Evolutionary conservation across 805 yeast genomes (phyloP), one percentile per base, ranked within the genome.

Genomic region (Starmerella apis): DNA sequence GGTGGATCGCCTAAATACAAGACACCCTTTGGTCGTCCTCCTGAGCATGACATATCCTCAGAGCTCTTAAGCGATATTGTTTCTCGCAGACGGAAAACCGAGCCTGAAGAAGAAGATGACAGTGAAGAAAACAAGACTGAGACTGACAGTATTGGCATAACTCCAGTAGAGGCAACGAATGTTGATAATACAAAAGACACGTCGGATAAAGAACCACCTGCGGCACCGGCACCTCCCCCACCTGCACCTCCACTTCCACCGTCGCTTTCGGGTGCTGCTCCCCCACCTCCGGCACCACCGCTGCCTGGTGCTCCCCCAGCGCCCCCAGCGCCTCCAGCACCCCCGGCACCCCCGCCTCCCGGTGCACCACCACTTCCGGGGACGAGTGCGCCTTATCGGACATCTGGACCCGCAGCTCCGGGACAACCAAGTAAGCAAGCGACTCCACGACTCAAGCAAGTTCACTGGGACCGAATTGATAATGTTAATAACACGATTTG

Each of bases 401-500:
- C 65, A 2, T 30, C 45, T 11, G 50, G 23, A n/a, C 18, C 49
- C 2, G 19, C 20, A 11, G 43, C 42, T 6, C 18, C 46, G 4
- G 24, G 47, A 2, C 18, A 20, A 3, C 24, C 43, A 2, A 45
- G 51, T 11, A 44, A 41, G 13, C 35, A 20, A 28, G 20, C 19
- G 7, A 38, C 48, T 2, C 51, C 52, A 13, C 50, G 83, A 63
- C 74, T 92, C 56, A 92, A 94, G 64, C 98, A 90, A 64, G 75
- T 92, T 71, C 99, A 92, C 64, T 94, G 97, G 97, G 96, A 90
- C 59, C 86, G 84, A 61, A 73, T 94, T 33, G 95, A 90, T 30
- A 75, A 80, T 52, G 82, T 92, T 19, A 83, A 81, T 47, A 77
- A 81, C 41, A 88, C 97, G 0, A 83, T 92, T 52, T 90, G 98